A percentile compares a stretch with the other conserved stretches of the same genome.
phyloP scores from a whole-genome alignment of 176 grass and related monocot genomes.

The Carex cristatella region DNA sequence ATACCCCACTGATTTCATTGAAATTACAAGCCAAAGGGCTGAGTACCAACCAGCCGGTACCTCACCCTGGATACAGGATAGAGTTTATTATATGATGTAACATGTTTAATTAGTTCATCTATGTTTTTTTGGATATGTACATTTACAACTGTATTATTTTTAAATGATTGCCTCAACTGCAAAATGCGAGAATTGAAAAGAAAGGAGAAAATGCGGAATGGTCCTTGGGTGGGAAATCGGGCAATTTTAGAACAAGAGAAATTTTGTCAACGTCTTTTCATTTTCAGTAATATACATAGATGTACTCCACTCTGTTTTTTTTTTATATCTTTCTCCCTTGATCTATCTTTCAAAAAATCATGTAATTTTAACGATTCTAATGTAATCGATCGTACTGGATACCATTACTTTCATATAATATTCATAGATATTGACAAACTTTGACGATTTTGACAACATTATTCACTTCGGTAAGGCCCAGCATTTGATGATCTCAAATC shows the following conservation, averaged over 20 bases:
- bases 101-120: not conserved
- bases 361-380: not conserved
- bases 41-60: no score
- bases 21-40: no score
- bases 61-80: no score
- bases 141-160: not conserved
- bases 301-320: not conserved
- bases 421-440: not conserved
- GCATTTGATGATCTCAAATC: not conserved
- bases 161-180: not conserved
- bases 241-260: not conserved
- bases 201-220: not conserved
- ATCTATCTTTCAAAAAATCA: not conserved
- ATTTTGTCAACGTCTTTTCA: not conserved
- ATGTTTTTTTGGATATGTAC: not conserved
- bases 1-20: no score
- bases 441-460: not conserved
- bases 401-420: not conserved
- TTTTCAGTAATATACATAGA: not conserved
- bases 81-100: no score
- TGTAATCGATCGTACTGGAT: not conserved
- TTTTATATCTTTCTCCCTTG: no score
- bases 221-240: not conserved
- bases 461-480: no score
- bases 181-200: not conserved